Evolutionary conservation across 306 rosid species (phyloP), one percentile per base, ranked within the genome.

Genomic region (Gillenia trifoliata): DNA sequence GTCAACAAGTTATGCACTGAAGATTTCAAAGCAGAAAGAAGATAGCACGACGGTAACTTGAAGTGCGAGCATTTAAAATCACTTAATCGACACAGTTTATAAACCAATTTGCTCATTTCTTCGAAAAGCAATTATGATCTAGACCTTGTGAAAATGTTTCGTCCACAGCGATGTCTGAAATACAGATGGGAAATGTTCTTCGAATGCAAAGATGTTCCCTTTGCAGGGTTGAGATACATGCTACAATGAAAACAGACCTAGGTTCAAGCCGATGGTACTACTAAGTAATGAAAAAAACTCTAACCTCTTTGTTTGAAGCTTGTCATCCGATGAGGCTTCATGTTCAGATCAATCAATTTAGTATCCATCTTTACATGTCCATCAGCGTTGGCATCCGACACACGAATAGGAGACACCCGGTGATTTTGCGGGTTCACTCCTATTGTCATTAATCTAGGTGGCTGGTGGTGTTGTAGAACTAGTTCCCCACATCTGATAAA

Each of bases 261-360:
- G 40, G 40, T 6, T 36, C 40, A 36, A 36, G 40, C 10, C 1
- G 10, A 36, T 36, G 40, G 40, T 36, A 8, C 40, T 36, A n/a
- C n/a, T n/a, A n/a, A n/a, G n/a, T n/a, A n/a, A n/a, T n/a, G n/a
- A 36, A 36, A 36, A 8, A 36, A 8, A 36, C 40, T 36, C 10
- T 36, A 1, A 91, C 97, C 97, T 90, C 97, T 85, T 90, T 82
- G 83, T 89, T 90, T 57, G 95, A 89, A 40, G 89, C 85, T 8
- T 91, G 98, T 67, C 84, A 94, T 75, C 83, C 90, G 86, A 31
- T 86, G 89, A 82, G 98, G 98, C 87, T 91, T 86, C 81, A 91
- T 86, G 82, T 94, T 94, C 84, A 94, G 83, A 81, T 91, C 98
- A 72, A 91, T 87, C 96, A 94, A 82, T 79, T 94, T 84, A 26